Percentiles rank a stretch among this genome's conserved stretches.
phyloP scores from a whole-genome alignment of 2,329 filamentous ascomycete species.

The Fusarium luffae region DNA sequence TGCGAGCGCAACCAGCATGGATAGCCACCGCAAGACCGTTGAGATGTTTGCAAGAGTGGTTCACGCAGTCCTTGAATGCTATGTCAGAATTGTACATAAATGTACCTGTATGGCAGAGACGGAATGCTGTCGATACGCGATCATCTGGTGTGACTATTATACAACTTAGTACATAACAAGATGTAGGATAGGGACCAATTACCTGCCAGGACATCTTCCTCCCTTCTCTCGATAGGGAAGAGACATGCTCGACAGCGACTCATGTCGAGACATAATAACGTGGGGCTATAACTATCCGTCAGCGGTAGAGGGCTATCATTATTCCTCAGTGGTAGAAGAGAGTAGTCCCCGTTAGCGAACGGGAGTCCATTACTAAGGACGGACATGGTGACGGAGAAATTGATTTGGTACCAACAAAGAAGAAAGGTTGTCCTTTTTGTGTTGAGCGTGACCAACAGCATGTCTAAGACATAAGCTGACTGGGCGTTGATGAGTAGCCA shows the following conservation, averaged over 20 bases:
- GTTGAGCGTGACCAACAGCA: background rate
- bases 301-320: too few species aligned
- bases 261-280: background rate
- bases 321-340: too few species aligned
- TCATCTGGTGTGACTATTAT: background rate
- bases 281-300: too few species aligned
- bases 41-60: background rate
- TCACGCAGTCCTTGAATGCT: background rate
- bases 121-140: background rate
- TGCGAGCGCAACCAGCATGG: constrained; percentile 1
- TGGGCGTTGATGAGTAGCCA: background rate
- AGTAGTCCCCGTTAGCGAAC: too few species aligned
- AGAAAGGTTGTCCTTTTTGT: background rate
- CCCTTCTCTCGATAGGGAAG: background rate
- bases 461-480: constrained; percentile 14
- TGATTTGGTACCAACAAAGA: background rate
- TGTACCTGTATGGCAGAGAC: too few species aligned
- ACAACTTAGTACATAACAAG: fast-evolving
- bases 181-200: fast-evolving
- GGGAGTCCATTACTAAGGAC: too few species aligned
- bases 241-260: constrained; percentile 3
- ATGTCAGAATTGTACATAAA: too few species aligned
- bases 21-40: background rate
- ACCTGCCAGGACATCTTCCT: background rate
- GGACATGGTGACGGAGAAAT: background rate